These are phyloP conservation scores for Saccharomycopsis fermentans DNA, from an alignment of 805 yeast genomes.

Conservation along the genomic window DNA sequence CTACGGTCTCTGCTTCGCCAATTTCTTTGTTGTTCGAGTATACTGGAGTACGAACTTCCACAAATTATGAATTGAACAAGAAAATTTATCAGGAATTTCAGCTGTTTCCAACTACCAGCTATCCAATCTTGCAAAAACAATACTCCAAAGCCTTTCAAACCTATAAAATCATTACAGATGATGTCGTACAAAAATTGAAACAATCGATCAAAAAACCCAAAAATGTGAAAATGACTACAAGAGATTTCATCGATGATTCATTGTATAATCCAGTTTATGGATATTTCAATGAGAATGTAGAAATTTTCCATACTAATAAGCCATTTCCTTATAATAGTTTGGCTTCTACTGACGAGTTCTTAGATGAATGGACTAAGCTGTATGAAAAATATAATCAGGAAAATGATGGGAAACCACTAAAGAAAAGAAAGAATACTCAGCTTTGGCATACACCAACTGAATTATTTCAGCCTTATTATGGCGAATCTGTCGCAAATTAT, in stretches of 20 bases:
- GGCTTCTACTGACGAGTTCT: constrained; percentile 56
- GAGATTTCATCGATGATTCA: constrained; percentile 80
- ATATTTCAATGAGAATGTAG: constrained; percentile 69
- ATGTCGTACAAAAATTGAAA: constrained; percentile 20
- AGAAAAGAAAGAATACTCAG: constrained; percentile 32
- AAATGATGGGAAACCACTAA: constrained; percentile 1
- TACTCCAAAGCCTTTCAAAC: not conserved
- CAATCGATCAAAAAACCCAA: constrained; percentile 37
- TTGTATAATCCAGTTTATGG: constrained; percentile 77
- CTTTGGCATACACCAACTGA: constrained; percentile 90
- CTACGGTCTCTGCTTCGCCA: constrained; percentile 17
- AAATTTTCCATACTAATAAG: constrained; percentile 59
- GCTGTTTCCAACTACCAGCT: constrained; percentile 34
- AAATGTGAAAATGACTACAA: constrained; percentile 56
- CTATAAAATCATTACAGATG: not conserved
- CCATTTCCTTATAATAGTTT: constrained; percentile 42
- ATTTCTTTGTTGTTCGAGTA: constrained; percentile 20
- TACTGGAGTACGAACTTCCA: constrained; percentile 30
- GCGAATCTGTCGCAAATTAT: constrained; percentile 78
- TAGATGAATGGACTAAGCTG: constrained; percentile 61
- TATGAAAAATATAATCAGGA: constrained; percentile 31
- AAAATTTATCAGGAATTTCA: constrained; percentile 26
- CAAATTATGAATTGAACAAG: constrained; percentile 23
- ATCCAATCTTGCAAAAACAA: constrained; percentile 26
- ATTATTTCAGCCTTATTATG: constrained; percentile 73